Evolutionary conservation across 1,139 yeast genomes (phyloP).

Genomic region (Saccharomyces uvarum): DNA sequence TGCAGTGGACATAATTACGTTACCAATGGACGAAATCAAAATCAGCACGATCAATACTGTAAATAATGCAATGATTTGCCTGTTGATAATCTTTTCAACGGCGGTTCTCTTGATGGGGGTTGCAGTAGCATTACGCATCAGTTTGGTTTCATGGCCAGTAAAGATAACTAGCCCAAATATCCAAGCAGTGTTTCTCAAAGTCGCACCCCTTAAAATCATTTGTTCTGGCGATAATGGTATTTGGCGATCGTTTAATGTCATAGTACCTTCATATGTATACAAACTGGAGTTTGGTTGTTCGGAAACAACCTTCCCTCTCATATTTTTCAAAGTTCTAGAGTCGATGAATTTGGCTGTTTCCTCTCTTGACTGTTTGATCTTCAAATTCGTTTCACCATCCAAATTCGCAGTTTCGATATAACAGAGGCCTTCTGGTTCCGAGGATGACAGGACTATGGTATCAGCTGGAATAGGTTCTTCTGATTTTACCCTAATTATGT

Average conservation of each 20-base stretch:
- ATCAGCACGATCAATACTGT: slow-evolving; percentile 68
- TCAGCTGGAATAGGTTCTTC: slow-evolving; percentile 97
- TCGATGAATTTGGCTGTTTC: slow-evolving; percentile 74
- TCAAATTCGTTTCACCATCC: slow-evolving; percentile 95
- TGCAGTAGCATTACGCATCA: slow-evolving; percentile 98
- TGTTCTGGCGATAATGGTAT: slow-evolving; percentile 86
- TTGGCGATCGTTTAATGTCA: slow-evolving; percentile 50
- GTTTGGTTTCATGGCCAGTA: slow-evolving; percentile 96
- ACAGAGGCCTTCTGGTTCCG: slow-evolving; percentile 97
- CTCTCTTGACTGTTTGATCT: slow-evolving; percentile 78
- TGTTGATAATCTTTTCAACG: slow-evolving; percentile 88
- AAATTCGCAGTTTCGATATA: slow-evolving; percentile 95
- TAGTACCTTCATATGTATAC: slow-evolving; percentile 90
- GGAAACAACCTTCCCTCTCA: slow-evolving; percentile 57
- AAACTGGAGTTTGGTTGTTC: slow-evolving; percentile 93
- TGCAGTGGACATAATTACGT: slow-evolving; percentile 63
- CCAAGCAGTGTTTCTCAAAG: slow-evolving; percentile 91
- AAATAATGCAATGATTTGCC: slow-evolving; percentile 84
- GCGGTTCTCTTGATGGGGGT: slow-evolving; percentile 96
- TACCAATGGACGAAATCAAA: slow-evolving; percentile 78
- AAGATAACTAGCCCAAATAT: slow-evolving; percentile 87
- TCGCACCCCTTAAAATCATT: slow-evolving; percentile 87
- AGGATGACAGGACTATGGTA: slow-evolving; percentile 70
- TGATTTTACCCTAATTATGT: slow-evolving; percentile 71
- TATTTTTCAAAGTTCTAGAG: slow-evolving; percentile 49